These are phyloP conservation scores for Aphanomyces astaci DNA, from an alignment of 352 stramenopile species.

Conservation along the genomic window DNA sequence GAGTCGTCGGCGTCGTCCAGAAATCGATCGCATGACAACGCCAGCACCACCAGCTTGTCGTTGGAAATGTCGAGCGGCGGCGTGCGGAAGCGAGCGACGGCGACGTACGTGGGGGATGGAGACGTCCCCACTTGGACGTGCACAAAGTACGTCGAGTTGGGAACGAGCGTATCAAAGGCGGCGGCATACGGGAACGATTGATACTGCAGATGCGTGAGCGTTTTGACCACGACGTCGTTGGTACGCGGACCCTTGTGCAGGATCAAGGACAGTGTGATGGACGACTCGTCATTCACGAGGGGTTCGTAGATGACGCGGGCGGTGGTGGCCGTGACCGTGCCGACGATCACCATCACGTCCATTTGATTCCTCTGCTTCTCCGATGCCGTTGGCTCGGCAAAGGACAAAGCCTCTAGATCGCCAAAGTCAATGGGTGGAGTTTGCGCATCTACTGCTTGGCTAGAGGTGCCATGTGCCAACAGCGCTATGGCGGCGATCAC, in stretches of 20 bases:
- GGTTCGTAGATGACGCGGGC: constrained; percentile 48
- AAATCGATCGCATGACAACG: constrained; percentile 53
- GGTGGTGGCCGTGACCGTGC: constrained; percentile 36
- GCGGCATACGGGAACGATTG: constrained; percentile 28
- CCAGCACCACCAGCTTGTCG: constrained; percentile 27
- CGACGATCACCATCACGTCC: constrained; percentile 41
- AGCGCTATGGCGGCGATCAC: no score
- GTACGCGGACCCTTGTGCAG: no score
- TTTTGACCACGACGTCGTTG: constrained; percentile 14
- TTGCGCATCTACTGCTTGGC: no score
- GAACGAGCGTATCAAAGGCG: constrained; percentile 29
- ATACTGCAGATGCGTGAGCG: neutral
- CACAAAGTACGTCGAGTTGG: constrained; percentile 37
- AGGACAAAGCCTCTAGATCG: no score
- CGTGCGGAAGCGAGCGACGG: constrained; percentile 35
- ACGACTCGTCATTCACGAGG: constrained; percentile 3
- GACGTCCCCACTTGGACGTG: constrained; percentile 24
- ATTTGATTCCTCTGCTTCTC: constrained; percentile 1
- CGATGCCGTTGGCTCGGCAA: neutral
- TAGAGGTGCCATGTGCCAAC: no score
- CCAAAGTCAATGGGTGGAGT: no score
- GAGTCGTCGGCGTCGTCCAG: constrained; percentile 49
- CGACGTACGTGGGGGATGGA: constrained; percentile 27
- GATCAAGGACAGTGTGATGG: constrained; percentile 12
- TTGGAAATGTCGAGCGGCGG: constrained; percentile 5